Percentiles rank a stretch among this genome's conserved stretches.
Conservation (phyloP, 805 yeast genomes). For the Candida boidinii region DNA sequence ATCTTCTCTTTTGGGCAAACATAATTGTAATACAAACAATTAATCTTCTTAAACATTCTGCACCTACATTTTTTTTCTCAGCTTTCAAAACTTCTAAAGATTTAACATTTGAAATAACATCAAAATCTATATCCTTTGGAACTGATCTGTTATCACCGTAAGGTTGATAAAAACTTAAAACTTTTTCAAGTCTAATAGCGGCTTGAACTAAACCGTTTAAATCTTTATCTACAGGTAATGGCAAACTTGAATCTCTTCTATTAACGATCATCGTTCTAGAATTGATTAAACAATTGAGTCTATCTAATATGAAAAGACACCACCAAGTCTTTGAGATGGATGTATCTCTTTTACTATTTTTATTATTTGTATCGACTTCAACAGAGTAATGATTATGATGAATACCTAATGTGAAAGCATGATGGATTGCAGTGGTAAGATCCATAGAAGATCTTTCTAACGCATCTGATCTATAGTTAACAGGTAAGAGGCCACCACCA, state of each 20-base stretch:
- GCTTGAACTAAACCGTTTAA: slow-evolving; percentile 24
- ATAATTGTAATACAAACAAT: slow-evolving; percentile 11
- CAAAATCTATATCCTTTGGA: slow-evolving; percentile 18
- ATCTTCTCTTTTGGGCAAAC: slow-evolving; percentile 13
- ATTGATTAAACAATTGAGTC: slow-evolving; percentile 29
- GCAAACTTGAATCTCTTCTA: slow-evolving; percentile 29
- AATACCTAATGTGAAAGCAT: slow-evolving; percentile 29
- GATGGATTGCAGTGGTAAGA: slow-evolving; percentile 28
- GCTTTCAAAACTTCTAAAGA: slow-evolving; percentile 5
- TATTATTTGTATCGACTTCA: too few relatives aligned
- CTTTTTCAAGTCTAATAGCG: slow-evolving; percentile 25
- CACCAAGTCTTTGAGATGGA: slow-evolving; percentile 27
- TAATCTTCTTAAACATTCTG: slow-evolving; percentile 12
- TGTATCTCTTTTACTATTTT: slow-evolving; percentile 9
- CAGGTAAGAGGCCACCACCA: slow-evolving; percentile 20
- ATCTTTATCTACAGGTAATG: slow-evolving; percentile 18
- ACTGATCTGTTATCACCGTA: slow-evolving; percentile 16
- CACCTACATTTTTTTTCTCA: slow-evolving; percentile 8
- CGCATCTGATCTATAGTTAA: slow-evolving; percentile 1
- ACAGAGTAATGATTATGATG: slow-evolving; percentile 24
- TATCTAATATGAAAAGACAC: slow-evolving; percentile 30
- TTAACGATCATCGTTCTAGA: slow-evolving; percentile 30
- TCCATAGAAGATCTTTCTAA: slow-evolving; percentile 28
- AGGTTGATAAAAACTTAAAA: slow-evolving; percentile 30
- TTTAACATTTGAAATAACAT: slow-evolving; percentile 7